These are phyloP conservation scores for Spergularia marina DNA, from an alignment of 148 eudicot genomes.

Conservation along the genomic window DNA sequence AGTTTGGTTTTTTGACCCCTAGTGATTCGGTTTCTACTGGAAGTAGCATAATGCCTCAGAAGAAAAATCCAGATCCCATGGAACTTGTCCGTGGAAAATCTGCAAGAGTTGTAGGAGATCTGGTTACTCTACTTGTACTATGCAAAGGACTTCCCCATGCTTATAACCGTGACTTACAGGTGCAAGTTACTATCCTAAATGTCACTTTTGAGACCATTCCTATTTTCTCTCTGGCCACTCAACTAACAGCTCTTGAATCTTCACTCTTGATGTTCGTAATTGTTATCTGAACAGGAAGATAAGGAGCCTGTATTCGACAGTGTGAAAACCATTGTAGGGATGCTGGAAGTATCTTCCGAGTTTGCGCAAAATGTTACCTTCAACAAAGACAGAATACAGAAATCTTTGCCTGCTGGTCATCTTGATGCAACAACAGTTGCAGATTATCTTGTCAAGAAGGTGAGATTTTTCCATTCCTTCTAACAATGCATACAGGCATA, in stretches of 20 bases:
- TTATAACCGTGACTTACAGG: slow-evolving; percentile 98
- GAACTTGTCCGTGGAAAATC: slow-evolving; percentile 99
- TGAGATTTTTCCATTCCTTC: slow-evolving; percentile 16
- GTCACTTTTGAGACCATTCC: not conserved
- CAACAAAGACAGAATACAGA: slow-evolving; percentile 63
- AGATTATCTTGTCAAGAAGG: slow-evolving; percentile 99
- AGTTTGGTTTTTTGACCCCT: slow-evolving; percentile 89
- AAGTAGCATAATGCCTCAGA: slow-evolving; percentile 99
- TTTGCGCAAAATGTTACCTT: slow-evolving; percentile 89
- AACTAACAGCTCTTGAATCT: not conserved
- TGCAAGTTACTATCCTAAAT: slow-evolving; percentile 20
- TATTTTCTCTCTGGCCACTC: not conserved
- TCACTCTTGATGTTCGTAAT: not conserved
- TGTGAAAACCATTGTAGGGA: slow-evolving; percentile 76
- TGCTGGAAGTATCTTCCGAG: slow-evolving; percentile 93
- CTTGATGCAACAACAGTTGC: slow-evolving; percentile 99
- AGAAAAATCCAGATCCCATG: slow-evolving; percentile 99
- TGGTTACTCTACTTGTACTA: slow-evolving; percentile 83
- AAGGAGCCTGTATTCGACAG: slow-evolving; percentile 96
- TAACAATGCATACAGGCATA: not conserved
- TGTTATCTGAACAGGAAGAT: slow-evolving; percentile 64
- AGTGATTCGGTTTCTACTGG: slow-evolving; percentile 97
- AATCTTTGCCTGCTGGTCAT: slow-evolving; percentile 93
- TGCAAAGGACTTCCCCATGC: slow-evolving; percentile 99
- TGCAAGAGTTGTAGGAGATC: slow-evolving; percentile 82